Percentiles rank a stretch among this genome's conserved stretches.
phyloP scores from a whole-genome alignment of 2,329 filamentous ascomycete genomes.

The Botrytis sinoallii region DNA sequence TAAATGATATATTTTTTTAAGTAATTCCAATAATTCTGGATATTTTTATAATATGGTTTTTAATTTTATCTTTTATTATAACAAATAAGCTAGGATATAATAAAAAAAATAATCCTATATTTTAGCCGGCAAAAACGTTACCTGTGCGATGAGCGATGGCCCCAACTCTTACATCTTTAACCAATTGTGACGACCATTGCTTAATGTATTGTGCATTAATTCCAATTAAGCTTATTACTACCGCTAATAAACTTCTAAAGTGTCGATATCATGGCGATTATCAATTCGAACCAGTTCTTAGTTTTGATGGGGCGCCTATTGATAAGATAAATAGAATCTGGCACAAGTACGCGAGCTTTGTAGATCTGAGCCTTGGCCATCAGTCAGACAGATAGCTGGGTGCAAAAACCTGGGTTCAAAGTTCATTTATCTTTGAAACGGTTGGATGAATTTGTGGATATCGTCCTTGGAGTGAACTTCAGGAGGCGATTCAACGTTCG shows the following conservation, averaged over 20 bases:
- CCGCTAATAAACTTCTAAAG: neutral
- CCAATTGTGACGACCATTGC: neutral
- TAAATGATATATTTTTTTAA: too few relatives aligned
- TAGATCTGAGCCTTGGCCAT: neutral
- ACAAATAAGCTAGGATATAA: too few relatives aligned
- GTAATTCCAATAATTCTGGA: too few relatives aligned
- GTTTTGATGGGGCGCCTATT: neutral
- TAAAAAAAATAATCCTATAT: too few relatives aligned
- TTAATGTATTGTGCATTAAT: neutral
- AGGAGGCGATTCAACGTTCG: neutral
- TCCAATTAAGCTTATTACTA: constrained; percentile 12
- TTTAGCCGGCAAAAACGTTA: too few relatives aligned
- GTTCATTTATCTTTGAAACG: neutral
- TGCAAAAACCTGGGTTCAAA: neutral
- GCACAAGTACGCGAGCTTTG: constrained; percentile 3
- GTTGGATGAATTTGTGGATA: neutral
- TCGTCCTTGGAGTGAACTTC: neutral
- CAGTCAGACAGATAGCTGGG: neutral
- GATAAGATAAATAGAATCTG: neutral
- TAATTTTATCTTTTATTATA: too few relatives aligned
- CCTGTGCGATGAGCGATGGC: too few relatives aligned
- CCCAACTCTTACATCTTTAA: neutral
- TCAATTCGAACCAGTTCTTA: neutral
- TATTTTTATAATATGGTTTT: too few relatives aligned
- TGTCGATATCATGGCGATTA: neutral